Conservation (phyloP, 805 yeast species). For the Candida ortonii region DNA sequence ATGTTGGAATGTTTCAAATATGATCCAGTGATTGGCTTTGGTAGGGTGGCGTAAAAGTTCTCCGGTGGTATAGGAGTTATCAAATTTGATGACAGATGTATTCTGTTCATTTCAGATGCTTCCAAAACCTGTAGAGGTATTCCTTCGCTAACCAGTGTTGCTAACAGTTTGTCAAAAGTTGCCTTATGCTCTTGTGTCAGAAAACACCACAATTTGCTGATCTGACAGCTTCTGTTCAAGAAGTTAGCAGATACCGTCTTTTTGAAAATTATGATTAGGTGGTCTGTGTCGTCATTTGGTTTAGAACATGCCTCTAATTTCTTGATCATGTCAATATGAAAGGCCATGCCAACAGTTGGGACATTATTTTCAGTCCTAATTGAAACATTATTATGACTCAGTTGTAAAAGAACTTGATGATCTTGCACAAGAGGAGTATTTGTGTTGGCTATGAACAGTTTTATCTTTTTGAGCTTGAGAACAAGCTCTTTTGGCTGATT, state of each 20-base stretch:
- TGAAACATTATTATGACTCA: too few relatives aligned
- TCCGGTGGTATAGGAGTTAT: constrained; percentile 4
- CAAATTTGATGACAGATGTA: constrained; percentile 5
- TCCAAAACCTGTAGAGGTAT: too few relatives aligned
- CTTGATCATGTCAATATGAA: constrained; percentile 7
- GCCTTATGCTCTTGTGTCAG: constrained; percentile 6
- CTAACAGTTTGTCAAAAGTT: constrained; percentile 7
- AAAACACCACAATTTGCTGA: constrained; percentile 14
- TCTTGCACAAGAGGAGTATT: too few relatives aligned
- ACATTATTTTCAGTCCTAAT: too few relatives aligned
- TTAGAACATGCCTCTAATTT: constrained; percentile 13
- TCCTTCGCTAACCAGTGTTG: too few relatives aligned
- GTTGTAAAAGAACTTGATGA: too few relatives aligned
- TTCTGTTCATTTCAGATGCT: constrained; percentile 14
- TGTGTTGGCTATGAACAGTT: too few relatives aligned
- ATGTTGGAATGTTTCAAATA: constrained; percentile 11
- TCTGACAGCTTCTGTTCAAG: constrained; percentile 2
- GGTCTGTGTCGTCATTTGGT: constrained; percentile 7
- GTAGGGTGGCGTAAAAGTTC: constrained; percentile 12
- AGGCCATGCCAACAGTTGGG: constrained; percentile 2
- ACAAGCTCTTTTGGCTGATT: too few relatives aligned
- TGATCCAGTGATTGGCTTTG: constrained; percentile 6
- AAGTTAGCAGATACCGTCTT: constrained; percentile 6
- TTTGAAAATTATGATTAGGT: constrained; percentile 9
- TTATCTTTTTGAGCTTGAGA: too few relatives aligned